These are phyloP conservation scores for Eimeria zaria DNA, from an alignment of 169 alveolate genomes.

Conservation along the genomic window DNA sequence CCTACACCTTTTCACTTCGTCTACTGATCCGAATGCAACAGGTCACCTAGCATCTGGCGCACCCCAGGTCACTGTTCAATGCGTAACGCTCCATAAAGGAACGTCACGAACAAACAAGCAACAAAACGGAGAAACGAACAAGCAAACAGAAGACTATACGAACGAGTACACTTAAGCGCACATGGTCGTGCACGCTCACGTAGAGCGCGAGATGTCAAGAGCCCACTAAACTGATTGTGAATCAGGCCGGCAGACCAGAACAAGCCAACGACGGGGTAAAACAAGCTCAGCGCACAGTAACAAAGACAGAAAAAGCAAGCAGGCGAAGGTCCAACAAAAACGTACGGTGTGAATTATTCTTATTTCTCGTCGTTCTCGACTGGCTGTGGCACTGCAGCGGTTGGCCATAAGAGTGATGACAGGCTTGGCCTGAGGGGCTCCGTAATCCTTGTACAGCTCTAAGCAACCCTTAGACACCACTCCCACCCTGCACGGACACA, in stretches of 20 bases:
- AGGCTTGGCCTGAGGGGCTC: constrained; percentile 79
- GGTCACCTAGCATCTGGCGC: background rate
- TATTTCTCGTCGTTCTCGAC: constrained; percentile 83
- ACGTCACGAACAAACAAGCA: background rate
- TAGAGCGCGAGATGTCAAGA: background rate
- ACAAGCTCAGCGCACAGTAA: no score
- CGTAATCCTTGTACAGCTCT: constrained; percentile 82
- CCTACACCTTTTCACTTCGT: background rate
- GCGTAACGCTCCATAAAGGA: background rate
- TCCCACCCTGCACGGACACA: constrained; percentile 67
- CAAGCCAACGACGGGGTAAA: background rate
- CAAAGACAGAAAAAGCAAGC: background rate
- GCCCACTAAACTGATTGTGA: background rate
- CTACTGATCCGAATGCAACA: background rate
- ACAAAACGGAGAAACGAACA: background rate
- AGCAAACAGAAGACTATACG: background rate
- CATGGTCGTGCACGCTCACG: background rate
- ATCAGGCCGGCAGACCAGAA: background rate
- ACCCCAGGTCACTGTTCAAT: background rate
- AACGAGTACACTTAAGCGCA: background rate
- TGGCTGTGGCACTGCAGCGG: constrained; percentile 82
- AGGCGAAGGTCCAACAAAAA: background rate
- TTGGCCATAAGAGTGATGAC: constrained; percentile 69
- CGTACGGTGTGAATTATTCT: constrained; percentile 73
- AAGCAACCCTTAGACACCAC: constrained; percentile 76